Conservation (phyloP, 352 stramenopile species). For the Pythium myriotylum region DNA sequence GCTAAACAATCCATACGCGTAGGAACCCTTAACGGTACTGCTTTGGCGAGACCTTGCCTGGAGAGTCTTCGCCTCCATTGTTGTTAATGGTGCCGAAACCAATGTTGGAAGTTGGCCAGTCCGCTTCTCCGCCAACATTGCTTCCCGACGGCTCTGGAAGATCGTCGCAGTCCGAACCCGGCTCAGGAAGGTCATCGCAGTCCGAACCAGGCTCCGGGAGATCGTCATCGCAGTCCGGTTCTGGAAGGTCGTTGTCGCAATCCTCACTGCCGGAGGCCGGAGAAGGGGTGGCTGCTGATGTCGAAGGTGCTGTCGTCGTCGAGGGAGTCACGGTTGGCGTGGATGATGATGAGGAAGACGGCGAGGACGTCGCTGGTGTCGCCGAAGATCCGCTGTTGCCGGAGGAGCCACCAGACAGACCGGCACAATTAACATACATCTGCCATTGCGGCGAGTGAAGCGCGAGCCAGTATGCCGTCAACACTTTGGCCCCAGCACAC, state of each 20-base stretch:
- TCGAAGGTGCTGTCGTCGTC: not conserved
- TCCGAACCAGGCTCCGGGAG: not conserved
- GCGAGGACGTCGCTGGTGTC: too few relatives aligned
- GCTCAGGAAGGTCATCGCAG: too few relatives aligned
- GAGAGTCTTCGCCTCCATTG: not conserved
- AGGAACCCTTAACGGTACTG: not conserved
- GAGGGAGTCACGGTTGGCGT: not conserved
- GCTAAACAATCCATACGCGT: not conserved
- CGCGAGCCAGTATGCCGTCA: constrained; percentile 30
- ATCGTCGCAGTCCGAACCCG: not conserved
- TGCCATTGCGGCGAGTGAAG: constrained; percentile 34
- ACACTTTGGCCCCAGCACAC: constrained; percentile 28
- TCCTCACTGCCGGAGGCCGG: not conserved
- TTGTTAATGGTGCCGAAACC: constrained; percentile 5
- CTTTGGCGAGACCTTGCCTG: constrained; percentile 6
- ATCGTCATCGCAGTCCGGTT: constrained; percentile 6
- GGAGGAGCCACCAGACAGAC: constrained; percentile 5
- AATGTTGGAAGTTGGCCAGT: not conserved
- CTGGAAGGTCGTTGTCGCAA: constrained; percentile 5
- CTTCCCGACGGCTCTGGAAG: too few relatives aligned
- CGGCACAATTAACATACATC: constrained; percentile 31
- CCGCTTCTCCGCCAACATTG: not conserved
- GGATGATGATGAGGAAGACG: not conserved
- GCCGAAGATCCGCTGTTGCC: not conserved
- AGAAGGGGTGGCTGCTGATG: not conserved